Evolutionary conservation across 768 basidiomycete species (phyloP).

Genomic region (Sarcomyxa edulis): DNA sequence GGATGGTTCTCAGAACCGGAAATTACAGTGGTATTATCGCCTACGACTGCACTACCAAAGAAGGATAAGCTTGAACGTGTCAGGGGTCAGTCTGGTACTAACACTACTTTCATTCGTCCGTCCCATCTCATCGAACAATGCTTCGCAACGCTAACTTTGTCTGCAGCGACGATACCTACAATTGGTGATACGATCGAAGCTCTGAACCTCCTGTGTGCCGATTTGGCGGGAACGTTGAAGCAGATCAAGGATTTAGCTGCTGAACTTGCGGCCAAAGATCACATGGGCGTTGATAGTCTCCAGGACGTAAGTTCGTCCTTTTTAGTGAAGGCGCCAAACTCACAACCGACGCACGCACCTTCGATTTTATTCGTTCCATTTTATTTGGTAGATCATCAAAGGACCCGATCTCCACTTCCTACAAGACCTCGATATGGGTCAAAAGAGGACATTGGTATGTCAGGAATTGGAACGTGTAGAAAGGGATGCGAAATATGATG

Average conservation of each 20-base stretch:
- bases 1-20: constrained; percentile 49
- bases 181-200: constrained; percentile 71
- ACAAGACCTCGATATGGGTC: constrained; percentile 61
- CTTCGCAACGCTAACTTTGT: too few relatives aligned
- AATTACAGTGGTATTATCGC: constrained; percentile 66
- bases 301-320: constrained; percentile 50
- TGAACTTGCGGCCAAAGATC: constrained; percentile 69
- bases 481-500: constrained; percentile 32
- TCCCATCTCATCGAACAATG: too few relatives aligned
- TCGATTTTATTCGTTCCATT: neutral
- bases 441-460: constrained; percentile 63
- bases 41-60: constrained; percentile 55
- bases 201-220: constrained; percentile 53
- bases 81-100: too few relatives aligned
- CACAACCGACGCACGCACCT: neutral
- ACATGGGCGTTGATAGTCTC: constrained; percentile 64
- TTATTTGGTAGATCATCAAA: constrained; percentile 37
- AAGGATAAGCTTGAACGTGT: too few relatives aligned
- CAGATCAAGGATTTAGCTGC: constrained; percentile 64
- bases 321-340: too few relatives aligned
- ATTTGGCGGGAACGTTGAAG: constrained; percentile 56
- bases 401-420: constrained; percentile 49
- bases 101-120: too few relatives aligned
- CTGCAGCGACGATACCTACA: constrained; percentile 66
- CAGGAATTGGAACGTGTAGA: constrained; percentile 52